Evolutionary conservation across 2,329 filamentous ascomycete genomes (phyloP).

Genomic region (Mariannaea sp.): DNA sequence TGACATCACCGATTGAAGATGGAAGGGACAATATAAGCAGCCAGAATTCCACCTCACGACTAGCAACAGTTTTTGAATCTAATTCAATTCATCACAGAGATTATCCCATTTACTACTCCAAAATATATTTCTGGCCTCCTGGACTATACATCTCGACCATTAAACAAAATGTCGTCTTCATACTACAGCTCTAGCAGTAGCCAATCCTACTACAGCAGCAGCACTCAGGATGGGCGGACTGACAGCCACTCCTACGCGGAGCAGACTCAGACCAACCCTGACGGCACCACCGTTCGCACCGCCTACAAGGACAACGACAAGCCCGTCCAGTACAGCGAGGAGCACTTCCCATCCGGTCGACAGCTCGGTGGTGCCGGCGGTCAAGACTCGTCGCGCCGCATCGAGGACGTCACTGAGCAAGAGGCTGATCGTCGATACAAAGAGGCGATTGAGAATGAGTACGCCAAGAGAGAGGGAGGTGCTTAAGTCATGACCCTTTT

Average conservation of each 20-base stretch:
- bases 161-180: conserved; percentile 5
- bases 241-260: not conserved
- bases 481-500: not conserved
- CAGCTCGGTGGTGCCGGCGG: not conserved
- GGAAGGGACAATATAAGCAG: too few species aligned
- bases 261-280: not conserved
- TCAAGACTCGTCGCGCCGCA: not conserved
- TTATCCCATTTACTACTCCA: not conserved
- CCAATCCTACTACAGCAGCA: not conserved
- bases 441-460: not conserved
- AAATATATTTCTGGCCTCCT: not conserved
- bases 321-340: conserved; percentile 1
- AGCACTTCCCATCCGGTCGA: not conserved
- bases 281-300: conserved; percentile 9
- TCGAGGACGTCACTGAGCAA: conserved; percentile 6
- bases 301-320: conserved; percentile 3
- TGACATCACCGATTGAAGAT: conserved; percentile 5
- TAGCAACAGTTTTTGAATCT: too few species aligned
- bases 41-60: too few species aligned
- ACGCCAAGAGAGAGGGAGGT: conserved; percentile 1
- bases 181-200: conserved; percentile 2
- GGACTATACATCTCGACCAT: not conserved
- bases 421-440: not conserved
- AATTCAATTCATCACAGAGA: not conserved
- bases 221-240: not conserved